Percentiles rank a stretch among this genome's conserved stretches.
Evolutionary conservation across 1,139 yeast species (phyloP).

Genomic region (Ogataea hybrid): DNA sequence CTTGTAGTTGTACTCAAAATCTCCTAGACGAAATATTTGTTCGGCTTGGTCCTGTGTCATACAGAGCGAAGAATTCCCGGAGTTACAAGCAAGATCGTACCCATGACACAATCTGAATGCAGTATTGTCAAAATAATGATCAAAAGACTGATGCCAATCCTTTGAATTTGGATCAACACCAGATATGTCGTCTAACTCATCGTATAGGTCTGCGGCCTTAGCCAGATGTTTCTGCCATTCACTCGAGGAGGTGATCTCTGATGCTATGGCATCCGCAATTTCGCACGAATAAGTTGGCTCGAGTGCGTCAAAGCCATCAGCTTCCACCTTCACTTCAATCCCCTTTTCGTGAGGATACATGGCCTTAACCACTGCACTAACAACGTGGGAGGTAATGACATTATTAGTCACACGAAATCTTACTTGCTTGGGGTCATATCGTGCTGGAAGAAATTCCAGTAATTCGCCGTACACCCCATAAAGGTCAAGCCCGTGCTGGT

Average conservation of each 20-base stretch:
- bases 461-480: constrained; percentile 34
- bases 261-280: constrained; percentile 29
- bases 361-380: constrained; percentile 34
- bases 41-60: constrained; percentile 31
- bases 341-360: constrained; percentile 33
- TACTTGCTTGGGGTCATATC: constrained; percentile 31
- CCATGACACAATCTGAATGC: constrained; percentile 38
- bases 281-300: constrained; percentile 35
- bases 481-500: constrained; percentile 37
- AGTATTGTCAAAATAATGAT: constrained; percentile 41
- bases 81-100: constrained; percentile 32
- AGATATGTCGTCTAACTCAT: constrained; percentile 25
- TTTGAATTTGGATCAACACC: constrained; percentile 27
- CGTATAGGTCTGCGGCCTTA: constrained; percentile 23
- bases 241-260: constrained; percentile 26
- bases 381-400: constrained; percentile 38
- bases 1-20: constrained; percentile 34
- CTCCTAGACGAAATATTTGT: constrained; percentile 38
- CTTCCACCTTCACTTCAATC: constrained; percentile 33
- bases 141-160: constrained; percentile 34
- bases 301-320: constrained; percentile 32
- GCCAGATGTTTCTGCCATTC: too few relatives aligned
- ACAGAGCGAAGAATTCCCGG: constrained; percentile 25
- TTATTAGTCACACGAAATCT: constrained; percentile 37
- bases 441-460: constrained; percentile 33